A percentile compares a stretch with the other conserved stretches of the same genome.
Evolutionary conservation across 495 filamentous ascomycete species (phyloP).

Genomic region (Pseudomonodictys pantanalensis): DNA sequence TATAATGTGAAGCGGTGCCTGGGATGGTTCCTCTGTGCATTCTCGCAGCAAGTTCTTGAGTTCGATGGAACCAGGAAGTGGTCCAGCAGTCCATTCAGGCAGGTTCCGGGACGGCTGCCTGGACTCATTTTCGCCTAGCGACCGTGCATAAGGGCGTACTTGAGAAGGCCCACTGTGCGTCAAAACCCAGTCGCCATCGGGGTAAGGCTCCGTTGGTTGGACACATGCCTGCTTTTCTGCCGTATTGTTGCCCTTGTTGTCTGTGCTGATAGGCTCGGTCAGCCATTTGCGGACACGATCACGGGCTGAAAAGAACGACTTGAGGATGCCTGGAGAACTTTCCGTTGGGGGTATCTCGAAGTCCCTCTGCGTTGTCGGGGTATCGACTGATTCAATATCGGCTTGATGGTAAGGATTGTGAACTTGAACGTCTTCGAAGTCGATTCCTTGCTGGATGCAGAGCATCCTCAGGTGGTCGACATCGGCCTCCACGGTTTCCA

Average conservation of each 20-base stretch:
- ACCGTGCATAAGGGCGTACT: neutral
- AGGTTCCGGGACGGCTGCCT: no score
- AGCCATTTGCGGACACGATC: constrained; percentile 13
- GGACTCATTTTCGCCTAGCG: neutral
- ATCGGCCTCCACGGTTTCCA: constrained; percentile 1
- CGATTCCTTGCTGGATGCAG: constrained; percentile 4
- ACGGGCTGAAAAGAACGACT: neutral
- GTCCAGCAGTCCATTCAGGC: no score
- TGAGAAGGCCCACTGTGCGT: neutral
- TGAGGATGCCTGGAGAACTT: neutral
- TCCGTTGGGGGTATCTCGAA: neutral
- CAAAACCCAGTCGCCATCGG: neutral
- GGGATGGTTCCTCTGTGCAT: no score
- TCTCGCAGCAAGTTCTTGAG: no score
- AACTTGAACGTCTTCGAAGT: constrained; percentile 3
- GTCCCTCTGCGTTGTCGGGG: no score
- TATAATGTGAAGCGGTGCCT: no score
- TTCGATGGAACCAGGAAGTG: no score
- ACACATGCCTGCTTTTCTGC: neutral
- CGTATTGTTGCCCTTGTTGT: neutral
- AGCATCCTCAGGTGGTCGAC: constrained; percentile 3
- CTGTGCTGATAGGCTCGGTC: neutral
- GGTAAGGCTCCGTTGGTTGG: neutral
- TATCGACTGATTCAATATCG: neutral
- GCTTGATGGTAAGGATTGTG: neutral